A percentile compares a stretch with the other conserved stretches of the same genome.
Conservation (phyloP, 441 rosid genomes). For the Adansonia rubrostipa region DNA sequence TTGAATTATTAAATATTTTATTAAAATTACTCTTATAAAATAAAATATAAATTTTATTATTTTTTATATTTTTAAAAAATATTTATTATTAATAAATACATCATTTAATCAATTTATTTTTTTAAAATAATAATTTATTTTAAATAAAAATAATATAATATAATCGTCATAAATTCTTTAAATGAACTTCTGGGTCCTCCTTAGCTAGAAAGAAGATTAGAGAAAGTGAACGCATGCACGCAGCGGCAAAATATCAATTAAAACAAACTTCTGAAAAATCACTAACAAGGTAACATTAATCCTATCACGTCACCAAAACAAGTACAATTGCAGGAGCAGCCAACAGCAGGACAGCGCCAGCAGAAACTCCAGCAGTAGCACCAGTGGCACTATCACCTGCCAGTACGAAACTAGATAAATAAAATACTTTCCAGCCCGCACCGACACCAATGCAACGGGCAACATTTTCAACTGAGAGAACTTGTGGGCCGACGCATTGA, state of each 20-base stretch:
- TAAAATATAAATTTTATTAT: too few relatives aligned
- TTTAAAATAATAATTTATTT: too few relatives aligned
- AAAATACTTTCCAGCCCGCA: neutral
- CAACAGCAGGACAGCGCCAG: slow-evolving; percentile 91
- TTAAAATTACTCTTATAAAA: too few relatives aligned
- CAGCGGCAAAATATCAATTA: slow-evolving; percentile 20
- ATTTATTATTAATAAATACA: too few relatives aligned
- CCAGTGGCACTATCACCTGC: slow-evolving; percentile 68
- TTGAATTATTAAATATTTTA: too few relatives aligned
- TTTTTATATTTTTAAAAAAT: too few relatives aligned
- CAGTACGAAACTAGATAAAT: slow-evolving; percentile 18
- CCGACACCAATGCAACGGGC: neutral
- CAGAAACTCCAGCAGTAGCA: slow-evolving; percentile 94
- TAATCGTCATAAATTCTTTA: too few relatives aligned
- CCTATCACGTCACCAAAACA: slow-evolving; percentile 71
- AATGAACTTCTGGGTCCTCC: slow-evolving; percentile 96
- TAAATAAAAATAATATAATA: too few relatives aligned
- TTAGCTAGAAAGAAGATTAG: slow-evolving; percentile 60
- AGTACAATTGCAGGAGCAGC: slow-evolving; percentile 88
- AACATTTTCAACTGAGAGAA: neutral
- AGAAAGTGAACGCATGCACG: slow-evolving; percentile 27
- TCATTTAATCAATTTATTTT: too few relatives aligned
- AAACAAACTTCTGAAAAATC: slow-evolving; percentile 20
- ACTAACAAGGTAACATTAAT: slow-evolving; percentile 93
- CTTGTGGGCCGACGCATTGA: neutral